These are phyloP conservation scores for Atkinsonella texensis DNA, from an alignment of 2,329 filamentous ascomycete genomes.

Conservation along the genomic window DNA sequence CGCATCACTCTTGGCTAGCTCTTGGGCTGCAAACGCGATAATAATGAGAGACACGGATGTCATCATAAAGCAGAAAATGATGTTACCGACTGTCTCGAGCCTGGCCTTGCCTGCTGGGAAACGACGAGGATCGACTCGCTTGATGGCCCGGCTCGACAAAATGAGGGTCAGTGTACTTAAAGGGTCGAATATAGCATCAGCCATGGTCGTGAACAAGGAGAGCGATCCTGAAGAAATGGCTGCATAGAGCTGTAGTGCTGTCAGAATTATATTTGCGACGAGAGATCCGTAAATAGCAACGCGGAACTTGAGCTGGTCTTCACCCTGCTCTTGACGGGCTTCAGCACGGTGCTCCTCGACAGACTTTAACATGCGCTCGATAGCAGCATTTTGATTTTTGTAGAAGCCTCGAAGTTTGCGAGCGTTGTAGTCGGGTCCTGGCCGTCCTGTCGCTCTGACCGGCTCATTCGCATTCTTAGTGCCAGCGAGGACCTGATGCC, in stretches of 20 bases:
- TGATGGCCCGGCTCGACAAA: constrained; percentile 76
- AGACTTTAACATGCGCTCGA: constrained; percentile 79
- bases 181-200: constrained; percentile 88
- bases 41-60: constrained; percentile 82
- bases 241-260: constrained; percentile 76
- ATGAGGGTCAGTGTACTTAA: constrained; percentile 81
- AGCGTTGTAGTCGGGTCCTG: constrained; percentile 22
- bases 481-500: constrained; percentile 29
- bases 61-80: constrained; percentile 95
- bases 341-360: constrained; percentile 83
- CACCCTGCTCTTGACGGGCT: constrained; percentile 66
- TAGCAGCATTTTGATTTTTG: constrained; percentile 82
- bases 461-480: constrained; percentile 2
- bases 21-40: constrained; percentile 72
- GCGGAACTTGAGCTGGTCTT: constrained; percentile 67
- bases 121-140: constrained; percentile 69
- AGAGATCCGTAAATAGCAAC: constrained; percentile 59
- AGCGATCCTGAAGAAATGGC: constrained; percentile 81
- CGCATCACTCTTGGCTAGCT: constrained; percentile 45
- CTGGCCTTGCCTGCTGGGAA: constrained; percentile 90
- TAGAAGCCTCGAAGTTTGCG: constrained; percentile 70
- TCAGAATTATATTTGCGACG: constrained; percentile 67
- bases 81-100: constrained; percentile 91
- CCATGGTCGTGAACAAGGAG: constrained; percentile 95
- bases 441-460: neutral